These are phyloP conservation scores for Fusarium napiforme DNA, from an alignment of 2,329 filamentous ascomycete species.

Conservation along the genomic window DNA sequence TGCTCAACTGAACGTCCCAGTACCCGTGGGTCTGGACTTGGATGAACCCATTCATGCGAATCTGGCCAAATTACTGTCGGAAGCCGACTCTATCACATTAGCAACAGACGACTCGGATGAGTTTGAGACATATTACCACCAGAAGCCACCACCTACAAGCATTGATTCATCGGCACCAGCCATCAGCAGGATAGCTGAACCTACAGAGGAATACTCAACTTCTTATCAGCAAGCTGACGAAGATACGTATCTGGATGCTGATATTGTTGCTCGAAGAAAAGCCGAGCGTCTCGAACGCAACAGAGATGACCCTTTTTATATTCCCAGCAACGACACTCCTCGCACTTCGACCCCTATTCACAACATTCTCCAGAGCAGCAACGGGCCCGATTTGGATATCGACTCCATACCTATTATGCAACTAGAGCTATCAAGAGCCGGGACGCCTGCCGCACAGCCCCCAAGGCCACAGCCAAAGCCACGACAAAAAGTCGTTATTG, in stretches of 20 bases:
- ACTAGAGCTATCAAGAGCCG: conserved; percentile 75
- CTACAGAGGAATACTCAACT: conserved; percentile 59
- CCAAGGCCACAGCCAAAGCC: conserved; percentile 54
- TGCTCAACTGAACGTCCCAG: conserved; percentile 87
- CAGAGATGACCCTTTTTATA: conserved; percentile 96
- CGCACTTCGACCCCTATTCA: conserved; percentile 81
- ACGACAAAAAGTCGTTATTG: conserved; percentile 73
- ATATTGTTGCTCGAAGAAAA: conserved; percentile 78
- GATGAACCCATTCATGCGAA: conserved; percentile 84
- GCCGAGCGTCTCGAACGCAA: conserved; percentile 84
- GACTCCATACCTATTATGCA: conserved; percentile 97
- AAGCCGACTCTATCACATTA: conserved; percentile 61
- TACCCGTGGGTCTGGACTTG: conserved; percentile 80
- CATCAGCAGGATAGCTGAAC: conserved; percentile 63
- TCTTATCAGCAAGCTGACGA: conserved; percentile 71
- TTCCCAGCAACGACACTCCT: conserved; percentile 66
- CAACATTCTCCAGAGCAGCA: conserved; percentile 76
- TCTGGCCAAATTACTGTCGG: conserved; percentile 73
- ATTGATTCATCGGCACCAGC: conserved; percentile 65
- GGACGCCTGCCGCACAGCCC: conserved; percentile 46
- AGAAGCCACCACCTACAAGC: conserved; percentile 62
- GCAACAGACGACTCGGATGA: conserved; percentile 69
- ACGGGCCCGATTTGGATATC: conserved; percentile 84
- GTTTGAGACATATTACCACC: conserved; percentile 74
- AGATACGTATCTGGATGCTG: conserved; percentile 76